Conservation (phyloP, 805 yeast species). For the Candida vartiovaarae region DNA sequence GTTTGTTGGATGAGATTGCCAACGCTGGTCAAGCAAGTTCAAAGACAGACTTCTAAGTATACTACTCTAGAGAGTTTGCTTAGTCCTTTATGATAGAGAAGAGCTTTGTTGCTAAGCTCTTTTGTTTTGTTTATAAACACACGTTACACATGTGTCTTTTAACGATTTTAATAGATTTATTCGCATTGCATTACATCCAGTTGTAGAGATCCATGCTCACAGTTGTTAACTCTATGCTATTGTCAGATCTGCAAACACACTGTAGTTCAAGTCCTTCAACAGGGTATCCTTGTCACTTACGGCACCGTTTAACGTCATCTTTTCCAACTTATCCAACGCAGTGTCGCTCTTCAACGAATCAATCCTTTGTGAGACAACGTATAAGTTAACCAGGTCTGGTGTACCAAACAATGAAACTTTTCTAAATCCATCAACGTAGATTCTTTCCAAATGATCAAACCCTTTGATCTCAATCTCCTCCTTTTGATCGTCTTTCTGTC, state of each 20-base stretch:
- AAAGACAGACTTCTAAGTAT: conserved; percentile 9
- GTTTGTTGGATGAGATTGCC: conserved; percentile 65
- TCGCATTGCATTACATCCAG: too few species aligned
- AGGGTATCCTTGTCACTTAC: too few species aligned
- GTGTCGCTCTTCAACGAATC: background rate
- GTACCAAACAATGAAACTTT: background rate
- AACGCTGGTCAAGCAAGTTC: conserved; percentile 21
- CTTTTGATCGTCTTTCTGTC: background rate
- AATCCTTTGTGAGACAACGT: background rate
- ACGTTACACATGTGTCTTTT: too few species aligned
- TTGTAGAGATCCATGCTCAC: too few species aligned
- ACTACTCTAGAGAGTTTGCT: background rate
- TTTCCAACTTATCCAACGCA: background rate
- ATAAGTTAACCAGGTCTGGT: background rate
- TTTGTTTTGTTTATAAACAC: too few species aligned
- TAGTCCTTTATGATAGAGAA: too few species aligned
- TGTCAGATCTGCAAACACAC: too few species aligned
- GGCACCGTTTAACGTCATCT: too few species aligned
- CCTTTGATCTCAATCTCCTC: background rate
- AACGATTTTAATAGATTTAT: too few species aligned
- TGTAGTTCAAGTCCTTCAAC: too few species aligned
- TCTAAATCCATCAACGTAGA: background rate
- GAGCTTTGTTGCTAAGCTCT: too few species aligned
- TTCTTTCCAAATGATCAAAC: background rate
- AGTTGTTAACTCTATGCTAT: too few species aligned